Base-by-base conservation (phyloP, 2,329 filamentous ascomycete species). In the Ascochyta pisi region DNA sequence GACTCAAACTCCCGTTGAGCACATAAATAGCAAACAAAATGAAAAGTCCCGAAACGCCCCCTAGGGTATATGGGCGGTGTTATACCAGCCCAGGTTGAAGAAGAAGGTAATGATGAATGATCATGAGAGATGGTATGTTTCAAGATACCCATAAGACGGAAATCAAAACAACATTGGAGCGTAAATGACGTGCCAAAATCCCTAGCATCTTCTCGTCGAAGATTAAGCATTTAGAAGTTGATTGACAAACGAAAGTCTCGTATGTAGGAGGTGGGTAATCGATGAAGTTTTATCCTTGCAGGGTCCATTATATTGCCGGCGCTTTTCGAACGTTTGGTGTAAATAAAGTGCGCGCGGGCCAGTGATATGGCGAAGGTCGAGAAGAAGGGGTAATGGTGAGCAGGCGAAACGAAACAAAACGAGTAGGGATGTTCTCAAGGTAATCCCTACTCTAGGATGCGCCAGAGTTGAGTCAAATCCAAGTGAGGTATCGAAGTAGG, bases 231-330 rank as follows among this genome's bases (percentile, higher is more conserved):
- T 52, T 40, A 54, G 45, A 58, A 53, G 37, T 53, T 45, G 45
- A 54, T 38, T 35, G 26, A 54, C 54, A 58, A 58, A 58, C 46
- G 49, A 37, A 50, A 54, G 35, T 35, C 40, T 49, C 54, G 29
- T 50, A 53, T 53, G 44, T 58, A 50, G 27, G 34, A 35, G 38
- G 23, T 48, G 34, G 44, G 10, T 47, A 15, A 34, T 40, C 27
- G 29, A 40, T 49, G 13, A 41, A 55, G 46, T 56, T 61, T 63
- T 65, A 58, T 63, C 60, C 59, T 60, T 62, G 61, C 60, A 57
- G 56, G 53, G 60, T 65, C 48, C 61, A 68, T 65, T 66, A 67
- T 55, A 57, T 60, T 60, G 64, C 67, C 57, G 58, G 62, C 59
- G 68, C 64, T 66, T 69, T 66, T 50, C 42, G 37, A 40, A 38